Base-by-base conservation (phyloP, 2,329 filamentous ascomycete species). In the Neopestalotiopsis sp. region DNA sequence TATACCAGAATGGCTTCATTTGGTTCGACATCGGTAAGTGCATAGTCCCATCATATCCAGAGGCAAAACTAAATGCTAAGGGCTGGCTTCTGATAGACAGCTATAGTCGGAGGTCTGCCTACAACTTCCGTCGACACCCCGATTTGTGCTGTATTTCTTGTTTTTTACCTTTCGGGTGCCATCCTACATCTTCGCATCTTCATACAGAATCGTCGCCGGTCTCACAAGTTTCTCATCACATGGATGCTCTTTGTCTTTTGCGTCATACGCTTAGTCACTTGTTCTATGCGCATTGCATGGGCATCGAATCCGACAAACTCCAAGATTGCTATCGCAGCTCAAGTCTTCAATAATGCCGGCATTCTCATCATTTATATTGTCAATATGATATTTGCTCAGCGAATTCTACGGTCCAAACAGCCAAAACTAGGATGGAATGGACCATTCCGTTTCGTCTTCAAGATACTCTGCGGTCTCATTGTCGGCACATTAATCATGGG, bases 291-390 rank as follows among this genome's bases (percentile, higher is more conserved):
- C 13, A 65, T 65, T 20, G 45, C 45, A n/a, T 65, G 62, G 62
- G 62, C 62, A 32, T 70, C 42, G 64, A 73, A 56, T 45, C 75
- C 61, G 65, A 65, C 69, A 66, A 76, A 78, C 68, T 71, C 75
- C 49, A 73, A 76, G 7, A 69, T 82, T 12, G 71, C 80, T 20
- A 76, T 82, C 20, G 74, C 78, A 28, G 78, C 79, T 45, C 73
- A 73, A 65, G 74, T 83, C 62, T 65, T 65, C 13, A 49, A 65
- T 20, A 49, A 17, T 28, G 62, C 62, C 40, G 62, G 40, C 40
- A 56, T 65, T 17, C 28, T 65, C 32, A 32, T 65, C 42, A 34
- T 56, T 17, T 63, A 63, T 24, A 63, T 63, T 42, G 45, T 65
- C 62, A 65, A 65, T 28, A 24, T 65, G 40, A 28, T 65, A n/a